Evolutionary conservation across 148 eudicot genomes (phyloP).

Genomic region (Rhododendron ferrugineum): DNA sequence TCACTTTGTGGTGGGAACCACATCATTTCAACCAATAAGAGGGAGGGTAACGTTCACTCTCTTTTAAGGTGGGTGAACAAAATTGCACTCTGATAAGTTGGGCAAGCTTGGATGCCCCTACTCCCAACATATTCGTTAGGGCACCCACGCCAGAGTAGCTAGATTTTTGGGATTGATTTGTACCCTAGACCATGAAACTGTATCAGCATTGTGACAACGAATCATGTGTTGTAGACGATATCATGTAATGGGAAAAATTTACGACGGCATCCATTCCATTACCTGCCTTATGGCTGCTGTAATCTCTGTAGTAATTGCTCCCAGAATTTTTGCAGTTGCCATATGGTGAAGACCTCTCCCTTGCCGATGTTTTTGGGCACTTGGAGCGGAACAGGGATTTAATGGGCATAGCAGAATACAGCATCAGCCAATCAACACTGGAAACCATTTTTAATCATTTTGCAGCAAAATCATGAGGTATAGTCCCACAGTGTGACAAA

Average conservation of each 20-base stretch:
- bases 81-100: no score
- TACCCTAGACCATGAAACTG: neutral
- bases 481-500: neutral
- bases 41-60: no score
- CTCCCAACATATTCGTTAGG: neutral
- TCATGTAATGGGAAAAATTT: neutral
- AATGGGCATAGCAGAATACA: constrained; percentile 82
- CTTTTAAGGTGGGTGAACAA: no score
- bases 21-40: no score
- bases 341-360: constrained; percentile 56
- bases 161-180: neutral
- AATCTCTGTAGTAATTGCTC: neutral
- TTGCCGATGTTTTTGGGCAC: constrained; percentile 96
- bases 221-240: neutral
- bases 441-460: constrained; percentile 96
- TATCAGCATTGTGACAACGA: neutral
- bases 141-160: neutral
- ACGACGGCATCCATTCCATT: neutral
- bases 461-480: constrained; percentile 65
- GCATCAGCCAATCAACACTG: constrained; percentile 93
- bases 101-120: neutral
- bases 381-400: constrained; percentile 77
- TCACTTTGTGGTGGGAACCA: no score
- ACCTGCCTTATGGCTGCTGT: neutral
- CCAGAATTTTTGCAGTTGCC: constrained; percentile 52